Evolutionary conservation across 2,329 filamentous ascomycete genomes (phyloP).

Genomic region (Diaporthe velutina): DNA sequence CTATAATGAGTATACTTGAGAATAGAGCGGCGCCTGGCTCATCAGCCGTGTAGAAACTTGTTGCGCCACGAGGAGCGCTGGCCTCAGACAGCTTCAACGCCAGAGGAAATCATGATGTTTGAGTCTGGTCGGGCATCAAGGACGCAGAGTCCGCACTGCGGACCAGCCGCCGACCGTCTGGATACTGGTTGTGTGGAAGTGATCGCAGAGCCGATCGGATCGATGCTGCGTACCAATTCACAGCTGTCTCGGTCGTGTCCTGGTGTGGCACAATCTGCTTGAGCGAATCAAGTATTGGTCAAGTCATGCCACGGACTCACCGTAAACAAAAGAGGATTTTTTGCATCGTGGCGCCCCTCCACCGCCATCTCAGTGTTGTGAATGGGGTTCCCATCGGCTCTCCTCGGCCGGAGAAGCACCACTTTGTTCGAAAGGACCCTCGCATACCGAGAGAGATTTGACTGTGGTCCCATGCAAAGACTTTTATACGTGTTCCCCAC

Average conservation of each 20-base stretch:
- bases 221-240: not conserved
- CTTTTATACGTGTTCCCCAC: too few species aligned
- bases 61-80: not conserved
- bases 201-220: not conserved
- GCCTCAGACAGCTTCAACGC: not conserved
- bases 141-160: not conserved
- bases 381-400: not conserved
- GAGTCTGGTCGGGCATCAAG: not conserved
- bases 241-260: not conserved
- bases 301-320: not conserved
- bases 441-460: not conserved
- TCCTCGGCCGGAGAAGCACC: not conserved
- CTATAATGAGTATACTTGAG: constrained; percentile 60
- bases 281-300: not conserved
- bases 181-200: not conserved
- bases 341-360: not conserved
- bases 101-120: not conserved
- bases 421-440: not conserved
- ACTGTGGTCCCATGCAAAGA: not conserved
- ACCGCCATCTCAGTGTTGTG: not conserved
- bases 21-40: not conserved
- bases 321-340: not conserved
- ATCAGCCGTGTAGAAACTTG: not conserved
- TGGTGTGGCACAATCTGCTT: not conserved
- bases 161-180: not conserved